A percentile compares a stretch with the other conserved stretches of the same genome.
Conservation (phyloP, 208 protist genomes). For the Trypanosoma avium region DNA sequence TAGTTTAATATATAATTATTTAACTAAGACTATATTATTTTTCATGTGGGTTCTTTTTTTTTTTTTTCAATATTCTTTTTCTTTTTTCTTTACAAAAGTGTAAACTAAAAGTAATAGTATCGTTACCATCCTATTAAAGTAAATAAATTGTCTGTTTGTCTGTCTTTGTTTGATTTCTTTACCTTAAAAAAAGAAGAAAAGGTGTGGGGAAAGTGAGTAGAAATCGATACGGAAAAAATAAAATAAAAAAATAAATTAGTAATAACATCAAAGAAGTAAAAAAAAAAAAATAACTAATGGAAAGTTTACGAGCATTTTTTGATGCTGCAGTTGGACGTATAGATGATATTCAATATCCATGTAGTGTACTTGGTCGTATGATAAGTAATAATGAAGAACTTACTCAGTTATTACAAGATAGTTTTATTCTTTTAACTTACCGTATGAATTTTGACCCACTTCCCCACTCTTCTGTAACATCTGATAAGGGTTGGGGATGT, state of each 20-base stretch:
- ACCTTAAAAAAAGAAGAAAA: neutral
- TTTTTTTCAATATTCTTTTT: neutral
- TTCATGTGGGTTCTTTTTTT: neutral
- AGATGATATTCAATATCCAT: conserved; percentile 16
- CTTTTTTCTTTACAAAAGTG: neutral
- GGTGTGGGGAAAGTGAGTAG: too few species aligned
- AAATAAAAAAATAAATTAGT: neutral
- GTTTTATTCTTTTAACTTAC: conserved; percentile 75
- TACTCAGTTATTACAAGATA: conserved; percentile 25
- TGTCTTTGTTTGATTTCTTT: neutral
- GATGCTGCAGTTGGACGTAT: neutral
- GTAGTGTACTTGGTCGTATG: conserved; percentile 8
- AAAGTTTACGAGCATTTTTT: neutral
- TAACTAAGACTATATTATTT: neutral
- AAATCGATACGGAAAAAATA: too few species aligned
- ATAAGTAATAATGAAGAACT: conserved; percentile 45
- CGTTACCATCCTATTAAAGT: too few species aligned
- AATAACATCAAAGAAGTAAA: neutral
- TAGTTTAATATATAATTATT: neutral
- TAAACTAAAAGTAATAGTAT: too few species aligned
- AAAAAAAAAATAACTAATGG: neutral
- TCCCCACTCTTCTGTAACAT: conserved; percentile 22
- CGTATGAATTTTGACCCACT: conserved; percentile 61
- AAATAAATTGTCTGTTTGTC: neutral
- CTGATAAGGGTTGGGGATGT: conserved; percentile 84